These are phyloP conservation scores for Ogataea polymorpha DNA, from an alignment of 805 yeast species.

Conservation along the genomic window DNA sequence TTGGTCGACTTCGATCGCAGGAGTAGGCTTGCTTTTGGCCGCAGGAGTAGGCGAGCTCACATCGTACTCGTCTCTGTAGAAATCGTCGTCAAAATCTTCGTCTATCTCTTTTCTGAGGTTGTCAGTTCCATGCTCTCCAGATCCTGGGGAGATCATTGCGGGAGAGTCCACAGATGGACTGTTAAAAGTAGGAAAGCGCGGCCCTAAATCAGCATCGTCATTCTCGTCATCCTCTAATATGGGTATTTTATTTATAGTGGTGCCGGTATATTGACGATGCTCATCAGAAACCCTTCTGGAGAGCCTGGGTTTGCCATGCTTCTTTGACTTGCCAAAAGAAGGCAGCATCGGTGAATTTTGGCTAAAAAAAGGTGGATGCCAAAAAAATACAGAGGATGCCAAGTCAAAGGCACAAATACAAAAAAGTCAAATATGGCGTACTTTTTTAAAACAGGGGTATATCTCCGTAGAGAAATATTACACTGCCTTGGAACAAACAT, in stretches of 20 bases:
- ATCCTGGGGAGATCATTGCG: background rate
- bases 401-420: background rate
- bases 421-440: background rate
- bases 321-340: constrained; percentile 1
- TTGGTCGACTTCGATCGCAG: constrained; percentile 4
- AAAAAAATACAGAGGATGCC: too few relatives aligned
- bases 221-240: constrained; percentile 33
- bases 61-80: constrained; percentile 22
- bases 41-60: constrained; percentile 4
- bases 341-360: constrained; percentile 2
- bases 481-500: constrained; percentile 4
- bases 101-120: constrained; percentile 25
- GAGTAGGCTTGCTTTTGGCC: constrained; percentile 4
- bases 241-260: constrained; percentile 24
- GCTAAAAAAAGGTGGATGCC: background rate
- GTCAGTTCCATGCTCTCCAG: background rate
- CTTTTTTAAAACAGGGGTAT: too few relatives aligned
- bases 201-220: constrained; percentile 24
- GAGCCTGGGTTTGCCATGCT: background rate
- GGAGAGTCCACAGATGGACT: background rate
- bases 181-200: constrained; percentile 27
- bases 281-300: constrained; percentile 1
- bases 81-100: constrained; percentile 32
- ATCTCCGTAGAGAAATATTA: background rate
- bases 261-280: constrained; percentile 7